A percentile compares a stretch with the other conserved stretches of the same genome.
Conservation (phyloP, 225 moss, liverwort and hornwort species). For the Sphagnum contortum region DNA sequence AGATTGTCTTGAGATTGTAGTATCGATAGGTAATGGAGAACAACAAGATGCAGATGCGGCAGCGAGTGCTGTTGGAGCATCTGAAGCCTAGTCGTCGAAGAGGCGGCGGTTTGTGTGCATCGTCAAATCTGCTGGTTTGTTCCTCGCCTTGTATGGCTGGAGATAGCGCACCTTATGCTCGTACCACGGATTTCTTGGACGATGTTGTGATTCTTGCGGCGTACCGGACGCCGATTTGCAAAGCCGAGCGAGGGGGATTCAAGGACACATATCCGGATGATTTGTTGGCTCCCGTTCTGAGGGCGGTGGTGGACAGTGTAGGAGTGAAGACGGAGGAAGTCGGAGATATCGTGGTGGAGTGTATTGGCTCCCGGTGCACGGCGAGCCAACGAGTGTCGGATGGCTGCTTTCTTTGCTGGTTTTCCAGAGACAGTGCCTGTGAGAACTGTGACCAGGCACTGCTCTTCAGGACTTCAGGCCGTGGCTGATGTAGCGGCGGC, state of each 20-base stretch:
- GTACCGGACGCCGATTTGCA: conserved; percentile 43
- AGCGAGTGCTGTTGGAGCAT: conserved; percentile 39
- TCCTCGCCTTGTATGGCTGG: conserved; percentile 29
- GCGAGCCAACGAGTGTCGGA: conserved; percentile 80
- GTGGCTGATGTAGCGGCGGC: conserved; percentile 81
- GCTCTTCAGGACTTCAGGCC: conserved; percentile 90
- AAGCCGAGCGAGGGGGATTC: conserved; percentile 64
- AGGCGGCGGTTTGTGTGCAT: background rate
- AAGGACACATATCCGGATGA: conserved; percentile 84
- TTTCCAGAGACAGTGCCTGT: conserved; percentile 83
- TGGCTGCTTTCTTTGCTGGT: conserved; percentile 84
- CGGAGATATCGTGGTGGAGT: conserved; percentile 72
- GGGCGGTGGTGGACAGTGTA: conserved; percentile 69
- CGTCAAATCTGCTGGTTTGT: conserved; percentile 12
- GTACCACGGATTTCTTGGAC: conserved; percentile 33
- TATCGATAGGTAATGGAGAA: conserved; percentile 3
- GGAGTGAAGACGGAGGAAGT: conserved; percentile 68
- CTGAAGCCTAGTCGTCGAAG: conserved; percentile 16
- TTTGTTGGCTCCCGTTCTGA: conserved; percentile 67
- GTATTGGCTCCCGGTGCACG: conserved; percentile 78
- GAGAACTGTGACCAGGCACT: conserved; percentile 81
- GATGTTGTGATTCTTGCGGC: conserved; percentile 50
- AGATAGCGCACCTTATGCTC: conserved; percentile 34
- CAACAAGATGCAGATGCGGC: conserved; percentile 39
- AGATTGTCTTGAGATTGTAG: background rate